Conservation (phyloP, 1,139 yeast genomes). For the Sugiyamaella paludigena region DNA sequence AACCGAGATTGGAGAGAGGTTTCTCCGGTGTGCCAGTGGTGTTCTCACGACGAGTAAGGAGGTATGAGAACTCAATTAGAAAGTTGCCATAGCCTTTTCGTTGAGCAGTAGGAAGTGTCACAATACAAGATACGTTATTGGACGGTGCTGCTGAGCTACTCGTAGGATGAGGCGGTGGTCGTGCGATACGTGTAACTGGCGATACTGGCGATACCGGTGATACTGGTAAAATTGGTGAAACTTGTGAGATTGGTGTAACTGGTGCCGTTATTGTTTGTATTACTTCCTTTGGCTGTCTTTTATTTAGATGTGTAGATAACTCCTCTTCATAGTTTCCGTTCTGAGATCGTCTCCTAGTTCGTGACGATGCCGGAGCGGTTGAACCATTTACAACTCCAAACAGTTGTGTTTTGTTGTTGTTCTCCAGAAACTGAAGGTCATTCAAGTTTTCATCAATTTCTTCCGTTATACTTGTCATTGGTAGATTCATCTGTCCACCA, state of each 20-base stretch:
- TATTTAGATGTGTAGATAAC: conserved; percentile 16
- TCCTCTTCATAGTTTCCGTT: not conserved
- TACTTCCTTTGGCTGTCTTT: too few species aligned
- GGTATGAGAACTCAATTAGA: conserved; percentile 83
- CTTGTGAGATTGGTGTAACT: not conserved
- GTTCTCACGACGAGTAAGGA: conserved; percentile 69
- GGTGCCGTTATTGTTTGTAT: not conserved
- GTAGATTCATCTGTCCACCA: too few species aligned
- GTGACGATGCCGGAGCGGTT: not conserved
- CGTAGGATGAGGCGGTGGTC: not conserved
- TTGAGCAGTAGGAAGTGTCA: conserved; percentile 85
- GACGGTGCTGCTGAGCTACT: conserved; percentile 21
- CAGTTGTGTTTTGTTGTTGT: too few species aligned
- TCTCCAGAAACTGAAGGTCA: too few species aligned
- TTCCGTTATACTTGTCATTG: too few species aligned
- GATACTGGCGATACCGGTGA: conserved; percentile 40
- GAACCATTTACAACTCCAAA: not conserved
- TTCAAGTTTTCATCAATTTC: too few species aligned
- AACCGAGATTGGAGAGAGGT: conserved; percentile 84
- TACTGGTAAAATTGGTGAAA: not conserved
- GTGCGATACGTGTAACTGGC: not conserved
- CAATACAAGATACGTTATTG: conserved; percentile 84
- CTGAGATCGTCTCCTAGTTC: too few species aligned
- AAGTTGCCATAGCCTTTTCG: conserved; percentile 87
- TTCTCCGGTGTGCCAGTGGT: conserved; percentile 92